Conservation (phyloP, 371 early-diverging fungal genomes). For the Haplosporangium sp. region DNA sequence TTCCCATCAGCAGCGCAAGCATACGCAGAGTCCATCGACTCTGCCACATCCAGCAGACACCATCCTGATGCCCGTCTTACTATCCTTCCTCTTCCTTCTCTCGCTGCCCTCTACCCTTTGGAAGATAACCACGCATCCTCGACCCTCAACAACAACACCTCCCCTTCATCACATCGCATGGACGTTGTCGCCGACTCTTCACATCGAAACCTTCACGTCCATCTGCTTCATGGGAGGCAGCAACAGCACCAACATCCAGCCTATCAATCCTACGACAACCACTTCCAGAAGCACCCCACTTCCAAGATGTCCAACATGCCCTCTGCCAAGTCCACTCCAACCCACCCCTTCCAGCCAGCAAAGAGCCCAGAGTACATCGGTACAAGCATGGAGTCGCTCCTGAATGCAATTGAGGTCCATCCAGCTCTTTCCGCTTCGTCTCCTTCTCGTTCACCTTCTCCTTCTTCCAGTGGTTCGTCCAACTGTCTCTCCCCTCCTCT, state of each 20-base stretch:
- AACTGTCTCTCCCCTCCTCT: slow-evolving; percentile 24
- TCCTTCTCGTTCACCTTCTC: slow-evolving; percentile 36
- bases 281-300: slow-evolving; percentile 33
- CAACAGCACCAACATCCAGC: slow-evolving; percentile 30
- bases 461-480: slow-evolving; percentile 23
- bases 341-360: background rate
- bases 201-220: slow-evolving; percentile 35
- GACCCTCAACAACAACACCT: slow-evolving; percentile 5
- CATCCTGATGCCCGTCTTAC: slow-evolving; percentile 29
- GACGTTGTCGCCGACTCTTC: slow-evolving; percentile 16
- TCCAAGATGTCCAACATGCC: background rate
- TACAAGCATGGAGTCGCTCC: slow-evolving; percentile 52
- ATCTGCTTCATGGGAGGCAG: slow-evolving; percentile 27
- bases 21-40: slow-evolving; percentile 44
- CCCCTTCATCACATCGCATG: slow-evolving; percentile 27
- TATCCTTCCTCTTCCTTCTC: slow-evolving; percentile 36
- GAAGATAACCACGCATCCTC: slow-evolving; percentile 20
- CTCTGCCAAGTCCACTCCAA: background rate
- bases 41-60: slow-evolving; percentile 35
- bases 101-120: slow-evolving; percentile 45
- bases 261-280: slow-evolving; percentile 38
- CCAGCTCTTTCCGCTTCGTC: slow-evolving; percentile 42
- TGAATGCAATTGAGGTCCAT: slow-evolving; percentile 53
- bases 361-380: slow-evolving; percentile 37
- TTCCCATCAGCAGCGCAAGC: slow-evolving; percentile 47